Conservation (phyloP, 768 basidiomycete species). For the Auriscalpium vulgare region DNA sequence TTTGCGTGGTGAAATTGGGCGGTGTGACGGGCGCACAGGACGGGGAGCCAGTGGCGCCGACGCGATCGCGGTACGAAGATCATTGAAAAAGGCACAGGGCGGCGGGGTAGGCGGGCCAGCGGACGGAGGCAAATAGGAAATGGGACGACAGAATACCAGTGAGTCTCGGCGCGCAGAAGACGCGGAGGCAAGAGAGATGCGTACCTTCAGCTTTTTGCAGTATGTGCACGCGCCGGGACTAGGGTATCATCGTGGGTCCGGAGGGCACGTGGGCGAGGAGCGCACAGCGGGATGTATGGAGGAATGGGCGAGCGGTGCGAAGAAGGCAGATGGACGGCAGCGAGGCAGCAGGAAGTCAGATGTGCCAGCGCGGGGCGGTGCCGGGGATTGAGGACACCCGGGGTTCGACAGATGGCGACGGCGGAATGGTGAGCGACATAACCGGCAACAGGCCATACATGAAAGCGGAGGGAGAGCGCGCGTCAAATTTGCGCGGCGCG, state of each 20-base stretch:
- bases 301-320: neutral
- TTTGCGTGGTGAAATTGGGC: neutral
- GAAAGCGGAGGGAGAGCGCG: neutral
- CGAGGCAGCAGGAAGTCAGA: neutral
- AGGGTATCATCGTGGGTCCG: constrained; percentile 3
- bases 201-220: constrained; percentile 83
- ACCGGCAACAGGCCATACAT: neutral
- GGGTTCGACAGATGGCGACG: neutral
- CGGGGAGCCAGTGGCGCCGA: neutral
- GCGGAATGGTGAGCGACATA: neutral
- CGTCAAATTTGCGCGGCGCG: too few relatives aligned
- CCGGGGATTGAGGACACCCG: constrained; percentile 4
- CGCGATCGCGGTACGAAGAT: neutral
- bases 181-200: constrained; percentile 18
- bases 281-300: neutral
- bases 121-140: neutral
- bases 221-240: constrained; percentile 80
- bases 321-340: neutral
- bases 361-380: constrained; percentile 4
- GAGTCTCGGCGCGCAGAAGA: neutral
- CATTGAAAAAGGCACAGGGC: neutral
- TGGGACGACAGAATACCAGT: neutral
- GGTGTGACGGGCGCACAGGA: too few relatives aligned
- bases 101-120: neutral
- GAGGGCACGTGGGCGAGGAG: neutral